Conservation (phyloP, 1,284 basidiomycete species). For the Ceratobasidium sp. region DNA sequence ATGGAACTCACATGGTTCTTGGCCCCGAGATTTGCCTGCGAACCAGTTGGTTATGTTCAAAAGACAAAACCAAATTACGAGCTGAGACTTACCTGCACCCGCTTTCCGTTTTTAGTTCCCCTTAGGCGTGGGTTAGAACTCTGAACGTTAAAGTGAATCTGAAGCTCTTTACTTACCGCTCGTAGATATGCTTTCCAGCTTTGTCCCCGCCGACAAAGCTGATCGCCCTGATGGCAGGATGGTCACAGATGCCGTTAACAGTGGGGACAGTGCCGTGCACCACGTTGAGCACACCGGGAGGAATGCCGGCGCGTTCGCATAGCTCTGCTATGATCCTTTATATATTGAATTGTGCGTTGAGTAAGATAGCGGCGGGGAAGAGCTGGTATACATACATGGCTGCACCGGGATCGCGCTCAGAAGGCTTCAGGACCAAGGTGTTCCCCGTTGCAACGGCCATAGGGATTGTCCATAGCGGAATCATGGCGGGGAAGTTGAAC, state of each 20-base stretch:
- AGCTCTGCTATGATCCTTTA: conserved; percentile 61
- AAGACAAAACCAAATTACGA: conserved; percentile 14
- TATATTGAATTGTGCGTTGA: not conserved
- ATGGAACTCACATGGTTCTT: conserved; percentile 81
- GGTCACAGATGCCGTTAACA: conserved; percentile 95
- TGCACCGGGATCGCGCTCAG: conserved; percentile 95
- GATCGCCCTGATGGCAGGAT: conserved; percentile 91
- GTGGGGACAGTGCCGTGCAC: conserved; percentile 91
- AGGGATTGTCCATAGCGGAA: conserved; percentile 95
- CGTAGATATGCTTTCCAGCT: conserved; percentile 94
- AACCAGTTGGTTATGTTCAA: conserved; percentile 21
- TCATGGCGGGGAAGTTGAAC: conserved; percentile 97
- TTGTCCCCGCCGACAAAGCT: conserved; percentile 97
- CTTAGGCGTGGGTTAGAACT: conserved; percentile 55
- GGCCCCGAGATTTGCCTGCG: conserved; percentile 89
- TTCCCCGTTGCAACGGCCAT: conserved; percentile 92
- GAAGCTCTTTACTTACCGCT: conserved; percentile 66
- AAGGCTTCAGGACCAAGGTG: conserved; percentile 94
- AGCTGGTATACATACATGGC: conserved; percentile 67
- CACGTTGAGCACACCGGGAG: conserved; percentile 74
- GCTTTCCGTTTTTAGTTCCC: conserved; percentile 87
- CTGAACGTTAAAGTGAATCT: not conserved
- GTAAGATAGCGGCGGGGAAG: too few relatives aligned
- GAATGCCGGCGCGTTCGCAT: conserved; percentile 78
- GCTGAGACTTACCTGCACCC: conserved; percentile 71